These are phyloP conservation scores for Fusarium illudens DNA, from an alignment of 2,329 filamentous ascomycete genomes.

Conservation along the genomic window DNA sequence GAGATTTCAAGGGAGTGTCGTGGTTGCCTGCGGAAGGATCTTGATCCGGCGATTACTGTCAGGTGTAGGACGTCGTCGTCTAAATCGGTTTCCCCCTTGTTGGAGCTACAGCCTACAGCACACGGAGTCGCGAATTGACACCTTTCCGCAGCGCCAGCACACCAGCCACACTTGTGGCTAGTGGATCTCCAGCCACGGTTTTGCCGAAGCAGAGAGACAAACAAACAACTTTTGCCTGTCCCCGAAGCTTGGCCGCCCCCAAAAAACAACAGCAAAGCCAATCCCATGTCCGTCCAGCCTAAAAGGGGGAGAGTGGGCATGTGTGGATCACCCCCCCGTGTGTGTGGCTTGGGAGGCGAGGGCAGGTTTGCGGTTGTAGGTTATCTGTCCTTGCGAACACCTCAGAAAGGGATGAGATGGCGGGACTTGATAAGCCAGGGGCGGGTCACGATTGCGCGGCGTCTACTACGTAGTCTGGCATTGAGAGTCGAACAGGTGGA, in stretches of 20 bases:
- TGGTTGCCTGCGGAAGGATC: constrained; percentile 1
- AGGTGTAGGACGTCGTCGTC: too few species aligned
- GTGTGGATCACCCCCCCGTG: background rate
- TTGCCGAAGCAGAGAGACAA: constrained; percentile 35
- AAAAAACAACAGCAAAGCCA: constrained; percentile 34
- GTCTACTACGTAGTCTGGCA: constrained; percentile 13
- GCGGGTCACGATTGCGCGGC: constrained; percentile 33
- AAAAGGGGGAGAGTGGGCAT: constrained; percentile 34
- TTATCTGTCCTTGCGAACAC: constrained; percentile 33
- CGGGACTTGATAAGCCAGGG: constrained; percentile 25
- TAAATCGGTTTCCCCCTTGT: constrained; percentile 16
- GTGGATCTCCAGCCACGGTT: constrained; percentile 31
- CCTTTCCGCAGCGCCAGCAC: constrained; percentile 38
- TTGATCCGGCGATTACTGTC: background rate
- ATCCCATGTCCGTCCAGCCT: constrained; percentile 19
- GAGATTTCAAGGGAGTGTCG: constrained; percentile 23
- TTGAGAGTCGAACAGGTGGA: constrained; percentile 1
- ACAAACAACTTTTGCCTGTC: constrained; percentile 21
- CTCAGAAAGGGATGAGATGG: constrained; percentile 36
- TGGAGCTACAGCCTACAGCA: constrained; percentile 32
- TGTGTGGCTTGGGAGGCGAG: constrained; percentile 25
- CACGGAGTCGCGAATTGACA: constrained; percentile 44
- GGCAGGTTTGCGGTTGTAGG: constrained; percentile 10
- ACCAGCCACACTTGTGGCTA: background rate
- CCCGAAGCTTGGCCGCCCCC: too few species aligned